Evolutionary conservation across 495 filamentous ascomycete species (phyloP), one percentile per base, ranked within the genome.

Genomic region (Neurospora hispaniola): DNA sequence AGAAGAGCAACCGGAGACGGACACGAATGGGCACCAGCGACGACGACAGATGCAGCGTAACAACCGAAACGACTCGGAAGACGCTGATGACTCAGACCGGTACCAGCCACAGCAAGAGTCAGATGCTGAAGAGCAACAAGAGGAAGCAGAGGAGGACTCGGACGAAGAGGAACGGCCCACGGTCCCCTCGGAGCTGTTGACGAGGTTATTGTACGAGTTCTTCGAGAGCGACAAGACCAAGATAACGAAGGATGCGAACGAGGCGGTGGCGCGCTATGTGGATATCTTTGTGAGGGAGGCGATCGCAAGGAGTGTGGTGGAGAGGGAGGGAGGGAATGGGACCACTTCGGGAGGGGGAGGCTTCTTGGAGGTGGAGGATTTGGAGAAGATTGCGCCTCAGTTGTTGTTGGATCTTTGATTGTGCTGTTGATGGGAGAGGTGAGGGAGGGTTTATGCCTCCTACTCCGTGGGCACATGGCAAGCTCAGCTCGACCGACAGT

Each of bases 281-380:
- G 93, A 97, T 83, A 89, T 92, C 14, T 99, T 97, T 85, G 92
- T 98, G 72, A 86, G 92, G 74, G 96, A 99, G 83, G 94, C 94
- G 40, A 89, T 99, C 77, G 94, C 94, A 39, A 79, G 96, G 80
- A 91, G 93, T 46, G 90, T 89, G 9, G 88, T 87, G 73, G 92
- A 92, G 84, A 89, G 89, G 78, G 82, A 80, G 23, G 88, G 88
- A 73, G 87, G 85, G 27, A 92, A 93, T 79, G 96, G 98, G 84
- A 94, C 94, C 31, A 88, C 98, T 76, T 92, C 94, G 84, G 89
- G 89, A 77, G 82, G 80, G 18, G 88, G 88, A 75, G 88, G 85
- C 41, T 94, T 94, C 79, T 80, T 96, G 75, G 92, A 97, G 88
- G 92, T 94, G 70, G 91, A 92, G 76, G 91, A 98, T 85, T 82